Evolutionary conservation across 495 filamentous ascomycete species (phyloP).

Genomic region (Haplographium delicatum): DNA sequence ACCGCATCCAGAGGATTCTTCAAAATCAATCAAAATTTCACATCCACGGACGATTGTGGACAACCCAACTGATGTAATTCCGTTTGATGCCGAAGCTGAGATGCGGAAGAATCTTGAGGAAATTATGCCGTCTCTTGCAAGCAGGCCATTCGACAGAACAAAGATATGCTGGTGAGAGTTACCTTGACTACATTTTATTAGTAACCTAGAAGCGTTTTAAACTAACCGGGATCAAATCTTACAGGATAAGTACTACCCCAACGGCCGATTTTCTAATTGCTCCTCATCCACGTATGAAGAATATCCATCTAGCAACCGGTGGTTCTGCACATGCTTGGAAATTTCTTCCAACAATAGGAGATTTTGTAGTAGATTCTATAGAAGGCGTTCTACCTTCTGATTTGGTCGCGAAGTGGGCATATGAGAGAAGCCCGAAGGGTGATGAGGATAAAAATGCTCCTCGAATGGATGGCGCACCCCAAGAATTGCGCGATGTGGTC

Average conservation of each 20-base stretch:
- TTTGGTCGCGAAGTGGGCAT: constrained; percentile 28
- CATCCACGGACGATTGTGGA: neutral
- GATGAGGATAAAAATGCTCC: no score
- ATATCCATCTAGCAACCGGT: constrained; percentile 36
- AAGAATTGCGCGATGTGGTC: no score
- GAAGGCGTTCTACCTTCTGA: constrained; percentile 34
- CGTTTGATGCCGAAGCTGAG: neutral
- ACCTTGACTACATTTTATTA: neutral
- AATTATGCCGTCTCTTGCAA: neutral
- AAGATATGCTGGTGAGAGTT: neutral
- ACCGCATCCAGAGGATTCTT: neutral
- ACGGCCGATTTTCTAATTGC: constrained; percentile 50
- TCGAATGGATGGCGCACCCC: no score
- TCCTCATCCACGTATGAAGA: constrained; percentile 41
- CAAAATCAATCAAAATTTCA: neutral
- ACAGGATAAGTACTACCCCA: constrained; percentile 24
- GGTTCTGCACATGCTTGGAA: constrained; percentile 49
- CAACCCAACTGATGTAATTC: neutral
- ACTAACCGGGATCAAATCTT: no score
- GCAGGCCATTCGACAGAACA: neutral
- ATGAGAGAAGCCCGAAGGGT: no score
- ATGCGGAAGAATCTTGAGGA: neutral
- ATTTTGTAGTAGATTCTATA: constrained; percentile 50
- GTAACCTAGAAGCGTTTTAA: neutral
- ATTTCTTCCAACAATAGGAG: constrained; percentile 54